These are phyloP conservation scores for Aspergillus kassunensis DNA, from an alignment of 495 filamentous ascomycete genomes.

Conservation along the genomic window DNA sequence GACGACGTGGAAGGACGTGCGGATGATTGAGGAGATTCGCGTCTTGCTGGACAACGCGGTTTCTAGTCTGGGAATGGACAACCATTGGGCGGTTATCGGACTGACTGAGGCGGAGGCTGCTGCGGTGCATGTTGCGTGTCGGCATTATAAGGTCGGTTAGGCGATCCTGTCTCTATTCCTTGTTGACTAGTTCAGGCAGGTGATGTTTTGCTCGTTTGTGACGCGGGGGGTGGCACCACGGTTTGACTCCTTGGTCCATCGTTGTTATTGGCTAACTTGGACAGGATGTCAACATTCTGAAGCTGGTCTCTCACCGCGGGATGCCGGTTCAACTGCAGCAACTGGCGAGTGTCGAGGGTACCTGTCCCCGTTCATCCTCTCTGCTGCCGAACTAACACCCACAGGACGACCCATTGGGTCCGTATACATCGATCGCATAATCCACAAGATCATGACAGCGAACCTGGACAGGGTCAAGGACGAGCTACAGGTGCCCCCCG, in stretches of 20 bases:
- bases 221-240: slow-evolving; percentile 54
- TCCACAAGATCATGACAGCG: slow-evolving; percentile 23
- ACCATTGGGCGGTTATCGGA: slow-evolving; percentile 53
- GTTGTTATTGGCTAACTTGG: neutral
- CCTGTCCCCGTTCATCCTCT: neutral
- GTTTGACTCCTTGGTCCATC: neutral
- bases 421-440: slow-evolving; percentile 33
- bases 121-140: slow-evolving; percentile 52
- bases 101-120: slow-evolving; percentile 68
- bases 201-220: slow-evolving; percentile 52
- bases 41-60: slow-evolving; percentile 44
- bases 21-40: slow-evolving; percentile 55
- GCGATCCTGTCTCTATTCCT: neutral
- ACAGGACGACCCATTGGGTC: slow-evolving; percentile 38
- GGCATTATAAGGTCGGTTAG: slow-evolving; percentile 25
- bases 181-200: slow-evolving; percentile 18
- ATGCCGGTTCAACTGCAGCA: slow-evolving; percentile 32
- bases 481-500: slow-evolving; percentile 17
- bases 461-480: slow-evolving; percentile 23
- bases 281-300: slow-evolving; percentile 40
- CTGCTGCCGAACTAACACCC: neutral
- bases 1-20: slow-evolving; percentile 60
- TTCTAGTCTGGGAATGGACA: slow-evolving; percentile 49
- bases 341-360: slow-evolving; percentile 38
- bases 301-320: slow-evolving; percentile 24